Evolutionary conservation across 2,329 filamentous ascomycete species (phyloP), one percentile per base, ranked within the genome.

Genomic region (Chaetomiaceae sp.): DNA sequence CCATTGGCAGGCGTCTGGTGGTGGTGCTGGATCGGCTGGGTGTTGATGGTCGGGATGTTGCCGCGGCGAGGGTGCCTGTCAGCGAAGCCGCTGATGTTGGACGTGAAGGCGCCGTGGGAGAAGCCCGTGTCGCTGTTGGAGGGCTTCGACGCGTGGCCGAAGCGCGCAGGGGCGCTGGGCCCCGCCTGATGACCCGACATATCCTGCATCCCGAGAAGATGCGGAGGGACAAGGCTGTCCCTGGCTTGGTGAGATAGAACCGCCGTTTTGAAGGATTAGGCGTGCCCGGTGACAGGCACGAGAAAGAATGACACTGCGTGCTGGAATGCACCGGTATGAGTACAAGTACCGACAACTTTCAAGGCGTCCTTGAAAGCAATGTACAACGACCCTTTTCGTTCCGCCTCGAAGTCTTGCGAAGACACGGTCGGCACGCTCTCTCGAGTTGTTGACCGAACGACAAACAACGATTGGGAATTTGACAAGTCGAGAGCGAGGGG

Each of bases 41-140:
- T 96, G 72, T 96, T 96, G 75, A 97, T 95, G 59, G 87, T 85
- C 59, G 92, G 90, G 66, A 97, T 88, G 73, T 95, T 95, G 58
- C 79, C 81, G 63, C 91, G 83, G 65, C 91, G 87, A 62, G 88
- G 84, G 72, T 95, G 90, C 66, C 91, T 84, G 69, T 96, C 91
- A 61, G 85, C 87, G 67, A 95, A 96, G 57, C 89, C 88, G 64
- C 83, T 81, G 62, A 91, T 79, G 73, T 96, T 95, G 53, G 89
- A 92, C 66, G 85, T 85, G 73, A 95, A 96, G 55, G 91, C 91
- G 61, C 89, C 90, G 69, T 96, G 91, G 45, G 91, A 95, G 73
- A 96, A 95, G 60, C 90, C 91, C 44, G 89, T 94, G 64, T 91
- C 87, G 68, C 89, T 84, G 71, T 82, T 89, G 60, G 87, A 88